phyloP scores from a whole-genome alignment of 495 filamentous ascomycete species.

The Podospora didyma region DNA sequence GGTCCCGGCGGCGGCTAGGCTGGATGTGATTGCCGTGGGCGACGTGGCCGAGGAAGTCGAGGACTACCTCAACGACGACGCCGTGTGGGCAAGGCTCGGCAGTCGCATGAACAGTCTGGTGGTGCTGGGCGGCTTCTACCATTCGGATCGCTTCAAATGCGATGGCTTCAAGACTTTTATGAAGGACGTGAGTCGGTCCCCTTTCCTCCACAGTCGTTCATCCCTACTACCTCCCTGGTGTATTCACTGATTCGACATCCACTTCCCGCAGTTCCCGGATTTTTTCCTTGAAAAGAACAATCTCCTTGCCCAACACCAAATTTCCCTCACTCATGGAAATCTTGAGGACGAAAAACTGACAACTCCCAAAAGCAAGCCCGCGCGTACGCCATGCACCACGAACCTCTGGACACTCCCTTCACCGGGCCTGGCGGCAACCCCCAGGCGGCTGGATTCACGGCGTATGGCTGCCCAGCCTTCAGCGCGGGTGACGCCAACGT shows the following conservation, averaged over 20 bases:
- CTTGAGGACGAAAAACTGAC: not conserved
- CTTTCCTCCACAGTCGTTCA: not conserved
- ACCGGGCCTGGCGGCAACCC: conserved; percentile 40
- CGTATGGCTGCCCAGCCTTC: conserved; percentile 43
- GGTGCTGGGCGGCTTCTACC: conserved; percentile 37
- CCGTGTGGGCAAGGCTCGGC: conserved; percentile 45
- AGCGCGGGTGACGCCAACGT: conserved; percentile 34
- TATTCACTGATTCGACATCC: no score
- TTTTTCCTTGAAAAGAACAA: no score
- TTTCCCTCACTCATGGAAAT: not conserved
- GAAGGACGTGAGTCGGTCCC: conserved; percentile 36
- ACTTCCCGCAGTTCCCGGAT: no score
- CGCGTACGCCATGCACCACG: conserved; percentile 53
- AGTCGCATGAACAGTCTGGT: conserved; percentile 33
- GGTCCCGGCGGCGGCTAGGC: conserved; percentile 38
- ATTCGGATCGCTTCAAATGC: conserved; percentile 26
- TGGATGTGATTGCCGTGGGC: conserved; percentile 64
- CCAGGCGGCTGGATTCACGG: conserved; percentile 20
- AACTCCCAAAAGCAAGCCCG: conserved; percentile 45
- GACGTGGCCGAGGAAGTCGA: conserved; percentile 53
- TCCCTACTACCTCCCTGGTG: no score
- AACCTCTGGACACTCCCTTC: conserved; percentile 45
- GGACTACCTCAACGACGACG: conserved; percentile 49
- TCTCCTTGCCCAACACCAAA: no score
- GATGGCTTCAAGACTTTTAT: conserved; percentile 43